Percentiles rank a stretch among this genome's conserved stretches.
Evolutionary conservation across 352 stramenopile genomes (phyloP).

Genomic region (Globisporangium canariense): DNA sequence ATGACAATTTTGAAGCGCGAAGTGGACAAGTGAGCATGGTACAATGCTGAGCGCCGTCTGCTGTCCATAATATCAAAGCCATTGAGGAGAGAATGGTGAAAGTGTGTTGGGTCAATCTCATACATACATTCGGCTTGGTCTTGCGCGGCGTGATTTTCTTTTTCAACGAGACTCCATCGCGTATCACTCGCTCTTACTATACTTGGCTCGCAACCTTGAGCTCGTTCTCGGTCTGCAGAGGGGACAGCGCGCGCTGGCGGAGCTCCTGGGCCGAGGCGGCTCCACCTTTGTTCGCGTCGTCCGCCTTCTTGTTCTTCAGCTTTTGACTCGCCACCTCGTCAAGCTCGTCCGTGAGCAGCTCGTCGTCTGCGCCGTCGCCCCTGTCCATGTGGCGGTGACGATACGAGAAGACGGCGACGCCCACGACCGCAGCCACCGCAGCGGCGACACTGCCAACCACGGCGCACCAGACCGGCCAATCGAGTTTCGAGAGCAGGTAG

Average conservation of each 20-base stretch:
- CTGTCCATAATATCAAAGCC: background rate
- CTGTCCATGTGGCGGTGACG: conserved; percentile 34
- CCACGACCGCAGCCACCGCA: conserved; percentile 39
- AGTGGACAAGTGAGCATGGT: background rate
- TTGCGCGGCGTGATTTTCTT: background rate
- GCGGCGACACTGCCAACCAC: conserved; percentile 62
- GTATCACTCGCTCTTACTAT: background rate
- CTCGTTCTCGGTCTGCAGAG: conserved; percentile 13
- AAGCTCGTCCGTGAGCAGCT: conserved; percentile 27
- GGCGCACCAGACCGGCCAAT: conserved; percentile 40
- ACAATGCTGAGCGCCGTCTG: background rate
- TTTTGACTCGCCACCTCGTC: conserved; percentile 17
- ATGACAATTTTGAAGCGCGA: conserved; percentile 27
- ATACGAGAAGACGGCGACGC: conserved; percentile 48
- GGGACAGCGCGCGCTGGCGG: conserved; percentile 24
- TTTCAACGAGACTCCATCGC: background rate
- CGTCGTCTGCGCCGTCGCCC: conserved; percentile 29
- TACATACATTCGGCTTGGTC: background rate
- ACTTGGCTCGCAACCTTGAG: conserved; percentile 8
- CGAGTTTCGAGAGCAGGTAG: conserved; percentile 58
- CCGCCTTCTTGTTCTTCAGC: conserved; percentile 7
- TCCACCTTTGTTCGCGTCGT: background rate
- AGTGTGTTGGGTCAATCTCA: background rate
- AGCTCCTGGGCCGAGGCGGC: conserved; percentile 9
- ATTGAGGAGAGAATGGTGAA: background rate